Evolutionary conservation across 106 monocot species (phyloP).

Genomic region (Dioscorea dumetorum): DNA sequence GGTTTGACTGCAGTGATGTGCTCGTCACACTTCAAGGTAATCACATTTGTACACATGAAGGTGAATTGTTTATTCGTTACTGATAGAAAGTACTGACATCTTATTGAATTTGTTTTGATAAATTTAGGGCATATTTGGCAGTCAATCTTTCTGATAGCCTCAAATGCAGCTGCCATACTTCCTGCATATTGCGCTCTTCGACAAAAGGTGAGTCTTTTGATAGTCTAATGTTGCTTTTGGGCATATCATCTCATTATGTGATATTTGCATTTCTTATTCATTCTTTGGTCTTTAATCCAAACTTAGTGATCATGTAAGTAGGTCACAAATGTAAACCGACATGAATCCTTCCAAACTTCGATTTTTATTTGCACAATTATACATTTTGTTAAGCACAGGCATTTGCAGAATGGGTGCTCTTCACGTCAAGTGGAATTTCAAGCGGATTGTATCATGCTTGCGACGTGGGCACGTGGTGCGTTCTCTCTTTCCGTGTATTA

Average conservation of each 20-base stretch:
- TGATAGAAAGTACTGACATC: background rate
- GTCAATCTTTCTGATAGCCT: slow-evolving; percentile 77
- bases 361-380: too few species aligned
- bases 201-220: slow-evolving; percentile 47
- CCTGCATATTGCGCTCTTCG: slow-evolving; percentile 77
- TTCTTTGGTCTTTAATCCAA: too few species aligned
- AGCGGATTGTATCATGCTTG: slow-evolving; percentile 95
- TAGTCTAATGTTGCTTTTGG: background rate
- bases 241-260: background rate
- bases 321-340: too few species aligned
- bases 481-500: slow-evolving; percentile 71
- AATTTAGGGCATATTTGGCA: slow-evolving; percentile 70
- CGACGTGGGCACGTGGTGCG: slow-evolving; percentile 93
- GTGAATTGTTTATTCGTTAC: background rate
- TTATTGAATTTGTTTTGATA: slow-evolving; percentile 7
- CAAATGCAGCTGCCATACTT: slow-evolving; percentile 85
- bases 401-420: slow-evolving; percentile 90
- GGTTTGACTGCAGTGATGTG: slow-evolving; percentile 80
- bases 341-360: too few species aligned
- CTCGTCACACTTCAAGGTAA: slow-evolving; percentile 70
- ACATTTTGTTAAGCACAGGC: slow-evolving; percentile 28
- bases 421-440: slow-evolving; percentile 89
- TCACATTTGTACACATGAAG: slow-evolving; percentile 8
- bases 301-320: too few species aligned
- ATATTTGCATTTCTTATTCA: too few species aligned